Evolutionary conservation across 805 yeast species (phyloP).

Genomic region (Nakazawaea sp.): DNA sequence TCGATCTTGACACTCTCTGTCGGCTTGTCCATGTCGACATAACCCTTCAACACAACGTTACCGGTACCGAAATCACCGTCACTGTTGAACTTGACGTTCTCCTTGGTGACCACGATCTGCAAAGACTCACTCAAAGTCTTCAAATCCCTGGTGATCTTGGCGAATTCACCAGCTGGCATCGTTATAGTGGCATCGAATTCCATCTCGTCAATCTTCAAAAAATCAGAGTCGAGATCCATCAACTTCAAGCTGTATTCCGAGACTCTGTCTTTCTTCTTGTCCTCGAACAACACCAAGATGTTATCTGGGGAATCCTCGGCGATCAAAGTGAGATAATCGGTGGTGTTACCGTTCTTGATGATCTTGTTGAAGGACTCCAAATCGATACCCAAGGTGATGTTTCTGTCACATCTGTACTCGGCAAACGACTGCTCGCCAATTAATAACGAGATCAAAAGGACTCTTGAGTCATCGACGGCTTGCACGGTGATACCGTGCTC

Average conservation of each 20-base stretch:
- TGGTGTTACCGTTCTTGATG: slow-evolving; percentile 84
- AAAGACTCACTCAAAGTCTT: slow-evolving; percentile 82
- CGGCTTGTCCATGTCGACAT: slow-evolving; percentile 72
- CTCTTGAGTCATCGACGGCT: slow-evolving; percentile 97
- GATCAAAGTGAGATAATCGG: slow-evolving; percentile 79
- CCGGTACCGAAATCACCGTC: slow-evolving; percentile 93
- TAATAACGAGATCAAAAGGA: slow-evolving; percentile 78
- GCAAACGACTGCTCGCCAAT: slow-evolving; percentile 85
- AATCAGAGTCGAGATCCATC: slow-evolving; percentile 96
- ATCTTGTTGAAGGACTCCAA: slow-evolving; percentile 82
- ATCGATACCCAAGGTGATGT: slow-evolving; percentile 86
- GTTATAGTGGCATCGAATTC: slow-evolving; percentile 81
- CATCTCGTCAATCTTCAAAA: slow-evolving; percentile 88
- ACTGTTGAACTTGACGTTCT: slow-evolving; percentile 80
- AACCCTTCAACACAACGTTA: slow-evolving; percentile 77
- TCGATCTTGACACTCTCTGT: slow-evolving; percentile 70
- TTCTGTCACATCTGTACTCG: slow-evolving; percentile 93
- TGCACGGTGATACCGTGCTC: slow-evolving; percentile 92
- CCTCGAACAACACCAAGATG: slow-evolving; percentile 81
- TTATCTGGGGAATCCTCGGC: slow-evolving; percentile 72
- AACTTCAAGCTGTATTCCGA: slow-evolving; percentile 87
- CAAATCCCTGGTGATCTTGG: slow-evolving; percentile 85
- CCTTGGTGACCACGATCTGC: slow-evolving; percentile 82
- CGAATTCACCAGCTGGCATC: slow-evolving; percentile 84
- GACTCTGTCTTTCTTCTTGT: slow-evolving; percentile 81